These are phyloP conservation scores for Xerocomellus amylosporus DNA, from an alignment of 768 basidiomycete genomes.

Conservation along the genomic window DNA sequence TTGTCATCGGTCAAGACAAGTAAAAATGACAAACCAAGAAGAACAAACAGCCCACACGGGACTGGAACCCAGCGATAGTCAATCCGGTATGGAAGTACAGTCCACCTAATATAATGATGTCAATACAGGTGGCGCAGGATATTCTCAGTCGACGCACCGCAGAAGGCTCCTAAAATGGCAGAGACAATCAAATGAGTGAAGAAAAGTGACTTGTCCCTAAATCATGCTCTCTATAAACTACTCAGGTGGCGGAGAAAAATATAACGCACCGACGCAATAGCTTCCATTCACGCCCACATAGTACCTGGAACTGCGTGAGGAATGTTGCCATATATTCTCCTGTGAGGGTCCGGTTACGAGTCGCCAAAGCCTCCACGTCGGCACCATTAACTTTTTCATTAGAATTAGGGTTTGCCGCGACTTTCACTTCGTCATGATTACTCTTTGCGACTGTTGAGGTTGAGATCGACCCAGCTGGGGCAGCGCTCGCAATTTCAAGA, in stretches of 20 bases:
- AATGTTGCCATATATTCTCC: constrained; percentile 68
- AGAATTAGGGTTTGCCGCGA: neutral
- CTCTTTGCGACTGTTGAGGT: constrained; percentile 29
- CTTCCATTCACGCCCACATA: constrained; percentile 85
- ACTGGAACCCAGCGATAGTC: constrained; percentile 91
- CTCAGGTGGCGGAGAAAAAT: neutral
- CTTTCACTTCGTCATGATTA: constrained; percentile 1
- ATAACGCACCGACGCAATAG: constrained; percentile 58
- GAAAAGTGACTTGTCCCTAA: constrained; percentile 81
- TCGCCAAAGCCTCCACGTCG: constrained; percentile 22
- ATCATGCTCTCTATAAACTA: neutral
- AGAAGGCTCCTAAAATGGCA: constrained; percentile 78
- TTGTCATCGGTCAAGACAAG: neutral
- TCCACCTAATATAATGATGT: constrained; percentile 51
- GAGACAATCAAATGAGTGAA: constrained; percentile 73
- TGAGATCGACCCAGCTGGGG: constrained; percentile 43
- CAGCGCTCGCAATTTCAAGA: constrained; percentile 79
- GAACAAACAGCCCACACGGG: constrained; percentile 90
- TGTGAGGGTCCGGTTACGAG: constrained; percentile 14
- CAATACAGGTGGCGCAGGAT: neutral
- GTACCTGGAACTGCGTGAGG: constrained; percentile 82
- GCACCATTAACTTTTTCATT: constrained; percentile 12
- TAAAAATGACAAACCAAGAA: constrained; percentile 60
- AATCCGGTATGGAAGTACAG: constrained; percentile 78
- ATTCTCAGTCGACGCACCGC: constrained; percentile 47